Percentiles rank a stretch among this genome's conserved stretches.
Conservation (phyloP, 2,329 filamentous ascomycete genomes). For the Penicillium sp. region DNA sequence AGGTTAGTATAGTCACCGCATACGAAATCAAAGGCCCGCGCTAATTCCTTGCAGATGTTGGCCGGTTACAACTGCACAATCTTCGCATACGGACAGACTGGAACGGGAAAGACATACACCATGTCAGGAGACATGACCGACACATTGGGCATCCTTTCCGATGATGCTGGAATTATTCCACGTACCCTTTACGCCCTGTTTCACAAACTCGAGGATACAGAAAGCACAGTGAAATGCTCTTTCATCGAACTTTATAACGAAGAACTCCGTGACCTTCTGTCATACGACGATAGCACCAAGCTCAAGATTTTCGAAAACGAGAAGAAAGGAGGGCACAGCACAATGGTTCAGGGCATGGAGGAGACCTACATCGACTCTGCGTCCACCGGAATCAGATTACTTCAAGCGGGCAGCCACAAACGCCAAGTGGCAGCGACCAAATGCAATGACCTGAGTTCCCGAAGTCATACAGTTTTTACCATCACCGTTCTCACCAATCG, state of each 20-base stretch:
- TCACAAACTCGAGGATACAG: slow-evolving; percentile 74
- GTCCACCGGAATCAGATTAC: slow-evolving; percentile 77
- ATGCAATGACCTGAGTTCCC: slow-evolving; percentile 95
- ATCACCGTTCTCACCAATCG: slow-evolving; percentile 89
- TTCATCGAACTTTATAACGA: slow-evolving; percentile 99
- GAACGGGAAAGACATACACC: slow-evolving; percentile 97
- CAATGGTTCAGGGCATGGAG: slow-evolving; percentile 95
- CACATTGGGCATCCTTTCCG: slow-evolving; percentile 77
- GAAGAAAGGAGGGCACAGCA: slow-evolving; percentile 76
- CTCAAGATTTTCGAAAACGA: slow-evolving; percentile 91
- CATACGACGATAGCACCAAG: slow-evolving; percentile 76
- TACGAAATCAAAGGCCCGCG: neutral
- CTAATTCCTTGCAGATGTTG: slow-evolving; percentile 64
- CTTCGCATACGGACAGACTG: slow-evolving; percentile 96
- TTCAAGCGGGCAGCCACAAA: slow-evolving; percentile 86
- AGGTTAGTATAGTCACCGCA: slow-evolving; percentile 56
- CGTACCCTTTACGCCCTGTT: slow-evolving; percentile 86
- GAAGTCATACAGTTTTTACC: slow-evolving; percentile 96
- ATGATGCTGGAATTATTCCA: slow-evolving; percentile 92
- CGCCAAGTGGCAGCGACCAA: slow-evolving; percentile 99
- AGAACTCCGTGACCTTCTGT: slow-evolving; percentile 84
- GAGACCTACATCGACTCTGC: slow-evolving; percentile 88
- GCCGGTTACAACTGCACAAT: slow-evolving; percentile 97
- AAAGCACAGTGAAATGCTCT: slow-evolving; percentile 92
- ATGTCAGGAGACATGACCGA: slow-evolving; percentile 98